Conservation (phyloP, 2,329 filamentous ascomycete genomes). For the Knoxdaviesia proteae region DNA sequence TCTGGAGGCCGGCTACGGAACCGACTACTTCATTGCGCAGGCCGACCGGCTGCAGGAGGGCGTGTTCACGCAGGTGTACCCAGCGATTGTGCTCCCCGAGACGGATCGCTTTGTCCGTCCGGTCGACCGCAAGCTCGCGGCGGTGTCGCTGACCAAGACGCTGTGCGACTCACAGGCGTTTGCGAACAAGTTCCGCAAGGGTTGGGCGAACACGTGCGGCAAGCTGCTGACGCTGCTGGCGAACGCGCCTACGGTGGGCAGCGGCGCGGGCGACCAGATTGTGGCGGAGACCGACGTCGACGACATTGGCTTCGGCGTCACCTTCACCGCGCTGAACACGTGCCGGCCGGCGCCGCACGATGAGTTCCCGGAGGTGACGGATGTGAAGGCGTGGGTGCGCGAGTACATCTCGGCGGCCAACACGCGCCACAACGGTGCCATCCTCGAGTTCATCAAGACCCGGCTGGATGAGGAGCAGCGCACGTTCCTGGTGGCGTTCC, state of each 20-base stretch:
- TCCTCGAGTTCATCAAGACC: constrained; percentile 51
- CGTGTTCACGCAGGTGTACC: constrained; percentile 71
- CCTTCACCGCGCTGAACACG: constrained; percentile 83
- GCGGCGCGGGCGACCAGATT: constrained; percentile 48
- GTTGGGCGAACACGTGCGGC: constrained; percentile 80
- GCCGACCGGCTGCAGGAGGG: constrained; percentile 64
- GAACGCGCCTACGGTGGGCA: constrained; percentile 54
- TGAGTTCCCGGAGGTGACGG: constrained; percentile 67
- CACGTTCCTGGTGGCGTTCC: no score
- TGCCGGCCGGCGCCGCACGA: constrained; percentile 57
- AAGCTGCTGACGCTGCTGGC: constrained; percentile 75
- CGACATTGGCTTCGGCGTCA: constrained; percentile 83
- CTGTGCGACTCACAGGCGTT: constrained; percentile 73
- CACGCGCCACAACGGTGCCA: constrained; percentile 45
- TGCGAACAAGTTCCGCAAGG: constrained; percentile 61
- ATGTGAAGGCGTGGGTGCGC: constrained; percentile 70
- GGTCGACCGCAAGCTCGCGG: constrained; percentile 78
- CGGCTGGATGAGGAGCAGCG: constrained; percentile 37
- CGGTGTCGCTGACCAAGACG: constrained; percentile 83
- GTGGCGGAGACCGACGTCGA: constrained; percentile 82
- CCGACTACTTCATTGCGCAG: constrained; percentile 76
- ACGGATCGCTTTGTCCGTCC: constrained; percentile 77
- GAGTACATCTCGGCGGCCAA: constrained; percentile 62
- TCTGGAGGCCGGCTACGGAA: constrained; percentile 60
- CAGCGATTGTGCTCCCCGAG: constrained; percentile 66